phyloP scores from a whole-genome alignment of 768 basidiomycete genomes.

The Tricholoma bakamatsutake region DNA sequence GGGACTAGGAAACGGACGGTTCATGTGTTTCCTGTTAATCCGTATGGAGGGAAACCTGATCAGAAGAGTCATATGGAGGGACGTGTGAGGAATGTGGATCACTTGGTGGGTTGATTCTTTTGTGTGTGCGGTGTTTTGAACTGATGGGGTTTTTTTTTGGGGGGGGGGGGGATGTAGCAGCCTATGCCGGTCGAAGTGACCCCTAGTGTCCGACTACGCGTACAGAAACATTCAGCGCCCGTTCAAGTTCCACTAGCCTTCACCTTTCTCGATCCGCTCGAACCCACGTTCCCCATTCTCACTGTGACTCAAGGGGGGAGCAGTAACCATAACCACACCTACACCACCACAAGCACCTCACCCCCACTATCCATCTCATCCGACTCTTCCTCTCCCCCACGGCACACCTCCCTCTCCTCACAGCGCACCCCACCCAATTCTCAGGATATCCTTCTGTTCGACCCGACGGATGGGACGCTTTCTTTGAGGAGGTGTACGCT shows the following conservation, averaged over 20 bases:
- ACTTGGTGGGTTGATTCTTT: not conserved
- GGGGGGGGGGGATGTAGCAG: conserved; percentile 26
- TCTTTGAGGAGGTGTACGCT: conserved; percentile 49
- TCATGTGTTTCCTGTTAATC: conserved; percentile 74
- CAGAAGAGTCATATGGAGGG: conserved; percentile 54
- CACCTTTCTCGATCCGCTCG: conserved; percentile 41
- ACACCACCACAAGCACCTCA: conserved; percentile 6
- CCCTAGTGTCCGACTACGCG: conserved; percentile 53
- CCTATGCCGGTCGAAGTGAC: conserved; percentile 24
- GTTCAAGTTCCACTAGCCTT: conserved; percentile 45
- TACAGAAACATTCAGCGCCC: conserved; percentile 19
- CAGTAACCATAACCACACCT: conserved; percentile 6
- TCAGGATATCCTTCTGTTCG: conserved; percentile 67
- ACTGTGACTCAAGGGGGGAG: not conserved
- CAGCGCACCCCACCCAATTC: conserved; percentile 35
- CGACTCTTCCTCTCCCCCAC: conserved; percentile 16
- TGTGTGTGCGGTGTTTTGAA: not conserved
- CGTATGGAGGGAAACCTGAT: conserved; percentile 68
- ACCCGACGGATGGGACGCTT: conserved; percentile 50
- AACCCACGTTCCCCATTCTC: conserved; percentile 31
- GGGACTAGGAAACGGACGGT: conserved; percentile 38
- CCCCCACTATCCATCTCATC: conserved; percentile 18
- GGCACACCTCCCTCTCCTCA: conserved; percentile 14
- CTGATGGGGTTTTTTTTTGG: not conserved
- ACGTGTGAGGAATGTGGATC: conserved; percentile 42